A percentile compares a stretch with the other conserved stretches of the same genome.
phyloP scores from a whole-genome alignment of 305 asterid genomes.

The Solanum hybrid region DNA sequence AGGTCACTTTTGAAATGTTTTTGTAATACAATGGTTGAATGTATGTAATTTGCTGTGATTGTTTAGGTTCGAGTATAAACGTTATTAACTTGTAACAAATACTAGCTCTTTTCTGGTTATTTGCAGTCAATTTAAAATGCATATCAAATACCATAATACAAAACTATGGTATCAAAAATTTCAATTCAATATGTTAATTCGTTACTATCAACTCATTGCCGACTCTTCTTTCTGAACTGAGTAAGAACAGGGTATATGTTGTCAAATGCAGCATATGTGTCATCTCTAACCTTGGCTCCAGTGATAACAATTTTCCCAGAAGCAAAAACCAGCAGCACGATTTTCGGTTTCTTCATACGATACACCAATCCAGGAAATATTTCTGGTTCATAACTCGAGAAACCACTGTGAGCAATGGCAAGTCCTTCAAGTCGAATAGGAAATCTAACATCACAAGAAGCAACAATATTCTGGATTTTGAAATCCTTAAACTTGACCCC shows the following conservation, averaged over 20 bases:
- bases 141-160: not conserved
- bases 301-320: not conserved
- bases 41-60: constrained; percentile 8
- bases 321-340: not conserved
- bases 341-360: not conserved
- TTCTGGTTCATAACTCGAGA: not conserved
- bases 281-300: not conserved
- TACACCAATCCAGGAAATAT: not conserved
- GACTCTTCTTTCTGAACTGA: not conserved
- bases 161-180: not conserved
- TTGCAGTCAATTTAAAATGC: not conserved
- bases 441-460: not conserved
- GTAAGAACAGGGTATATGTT: not conserved
- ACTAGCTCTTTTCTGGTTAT: not conserved
- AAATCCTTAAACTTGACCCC: not conserved
- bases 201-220: not conserved
- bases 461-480: not conserved
- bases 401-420: not conserved
- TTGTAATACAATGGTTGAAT: constrained; percentile 8
- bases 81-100: not conserved
- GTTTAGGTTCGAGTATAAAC: constrained; percentile 10
- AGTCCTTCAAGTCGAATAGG: not conserved
- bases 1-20: not conserved
- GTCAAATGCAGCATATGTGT: not conserved
- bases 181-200: not conserved